These are phyloP conservation scores for Hericium coralloides DNA, from an alignment of 768 basidiomycete species.

Conservation along the genomic window DNA sequence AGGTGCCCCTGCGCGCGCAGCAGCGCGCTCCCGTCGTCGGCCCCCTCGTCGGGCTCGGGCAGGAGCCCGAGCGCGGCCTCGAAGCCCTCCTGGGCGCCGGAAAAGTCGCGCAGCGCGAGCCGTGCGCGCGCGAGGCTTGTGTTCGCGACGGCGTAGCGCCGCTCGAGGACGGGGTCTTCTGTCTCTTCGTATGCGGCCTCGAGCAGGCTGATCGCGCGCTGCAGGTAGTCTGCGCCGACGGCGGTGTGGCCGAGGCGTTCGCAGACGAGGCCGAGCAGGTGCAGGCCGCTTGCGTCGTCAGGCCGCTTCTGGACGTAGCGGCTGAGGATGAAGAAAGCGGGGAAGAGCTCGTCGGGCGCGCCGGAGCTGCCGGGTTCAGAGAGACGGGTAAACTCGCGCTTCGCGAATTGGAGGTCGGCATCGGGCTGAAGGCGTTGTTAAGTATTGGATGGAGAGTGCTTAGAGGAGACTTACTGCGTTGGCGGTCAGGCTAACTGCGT, in stretches of 20 bases:
- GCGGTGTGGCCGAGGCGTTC: conserved; percentile 72
- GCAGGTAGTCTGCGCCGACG: conserved; percentile 47
- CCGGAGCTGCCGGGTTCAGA: conserved; percentile 17
- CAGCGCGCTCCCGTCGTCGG: conserved; percentile 25
- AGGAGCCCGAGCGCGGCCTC: conserved; percentile 67
- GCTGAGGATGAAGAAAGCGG: conserved; percentile 73
- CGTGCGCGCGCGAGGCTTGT: conserved; percentile 72
- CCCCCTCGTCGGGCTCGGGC: conserved; percentile 34
- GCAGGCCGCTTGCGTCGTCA: conserved; percentile 63
- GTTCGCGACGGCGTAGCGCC: conserved; percentile 74
- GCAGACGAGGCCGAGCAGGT: conserved; percentile 78
- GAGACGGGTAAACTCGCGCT: conserved; percentile 40
- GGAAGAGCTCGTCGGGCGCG: conserved; percentile 43
- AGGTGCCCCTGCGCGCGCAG: conserved; percentile 59
- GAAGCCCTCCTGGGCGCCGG: conserved; percentile 58
- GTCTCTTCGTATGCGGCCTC: conserved; percentile 83
- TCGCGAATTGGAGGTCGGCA: conserved; percentile 72
- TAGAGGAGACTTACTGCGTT: conserved; percentile 37
- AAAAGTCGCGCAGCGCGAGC: conserved; percentile 49
- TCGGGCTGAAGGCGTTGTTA: conserved; percentile 44
- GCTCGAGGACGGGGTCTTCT: conserved; percentile 73
- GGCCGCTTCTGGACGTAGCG: conserved; percentile 66
- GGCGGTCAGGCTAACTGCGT: conserved; percentile 54
- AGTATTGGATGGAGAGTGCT: conserved; percentile 6
- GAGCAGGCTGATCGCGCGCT: conserved; percentile 59